Evolutionary conservation across 139 green algal genomes (phyloP).

Genomic region (Asterochloris erici): DNA sequence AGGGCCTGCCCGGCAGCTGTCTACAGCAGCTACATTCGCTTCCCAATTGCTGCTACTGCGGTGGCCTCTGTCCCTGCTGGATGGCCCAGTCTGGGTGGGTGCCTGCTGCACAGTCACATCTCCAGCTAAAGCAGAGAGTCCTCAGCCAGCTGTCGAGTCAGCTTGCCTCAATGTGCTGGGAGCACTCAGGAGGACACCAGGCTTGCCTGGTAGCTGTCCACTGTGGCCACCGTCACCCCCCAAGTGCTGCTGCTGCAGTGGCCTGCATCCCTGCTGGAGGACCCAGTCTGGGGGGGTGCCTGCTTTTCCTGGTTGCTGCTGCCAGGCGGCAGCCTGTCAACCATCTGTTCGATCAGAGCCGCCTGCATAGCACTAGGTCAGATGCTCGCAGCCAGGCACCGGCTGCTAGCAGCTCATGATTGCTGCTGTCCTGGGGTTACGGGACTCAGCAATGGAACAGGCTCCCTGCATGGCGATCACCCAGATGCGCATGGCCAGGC

Average conservation of each 20-base stretch:
- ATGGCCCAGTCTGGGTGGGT: not conserved
- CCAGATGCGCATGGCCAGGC: too few species aligned
- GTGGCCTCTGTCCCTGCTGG: not conserved
- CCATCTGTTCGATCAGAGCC: not conserved
- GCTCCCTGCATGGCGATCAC: too few species aligned
- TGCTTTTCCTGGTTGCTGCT: not conserved
- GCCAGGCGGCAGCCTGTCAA: not conserved
- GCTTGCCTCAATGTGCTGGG: not conserved
- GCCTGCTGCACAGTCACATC: not conserved
- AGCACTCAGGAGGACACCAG: not conserved
- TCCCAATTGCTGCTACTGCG: not conserved
- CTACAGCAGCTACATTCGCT: not conserved
- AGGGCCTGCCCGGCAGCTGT: too few species aligned
- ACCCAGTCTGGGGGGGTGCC: not conserved
- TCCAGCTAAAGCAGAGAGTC: too few species aligned
- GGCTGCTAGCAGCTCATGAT: not conserved
- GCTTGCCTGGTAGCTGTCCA: conserved; percentile 82
- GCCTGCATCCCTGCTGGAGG: not conserved
- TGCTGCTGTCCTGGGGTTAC: too few species aligned
- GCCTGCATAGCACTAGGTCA: not conserved
- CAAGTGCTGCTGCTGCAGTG: too few species aligned
- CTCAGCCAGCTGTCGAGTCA: not conserved
- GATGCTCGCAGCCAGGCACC: not conserved
- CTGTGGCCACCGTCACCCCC: conserved; percentile 62
- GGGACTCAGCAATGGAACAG: too few species aligned